Percentiles rank a stretch among this genome's conserved stretches.
Conservation (phyloP, 2,329 filamentous ascomycete species). For the Fusarium bulbicola region DNA sequence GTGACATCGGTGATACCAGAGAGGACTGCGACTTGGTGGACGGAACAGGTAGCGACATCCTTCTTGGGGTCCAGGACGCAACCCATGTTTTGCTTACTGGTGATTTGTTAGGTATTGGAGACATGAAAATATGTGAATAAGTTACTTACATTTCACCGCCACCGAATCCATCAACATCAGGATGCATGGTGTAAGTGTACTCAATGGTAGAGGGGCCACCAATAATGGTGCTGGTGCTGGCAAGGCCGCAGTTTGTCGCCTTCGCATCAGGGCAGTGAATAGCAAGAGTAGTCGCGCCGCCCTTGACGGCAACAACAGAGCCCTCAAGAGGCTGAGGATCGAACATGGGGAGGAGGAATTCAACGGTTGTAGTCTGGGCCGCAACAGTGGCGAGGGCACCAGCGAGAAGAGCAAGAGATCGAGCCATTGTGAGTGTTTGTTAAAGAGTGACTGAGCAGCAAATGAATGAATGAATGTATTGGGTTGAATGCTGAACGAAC, state of each 20-base stretch:
- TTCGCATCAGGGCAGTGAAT: conserved; percentile 38
- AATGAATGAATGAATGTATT: conserved; percentile 33
- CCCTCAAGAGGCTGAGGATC: conserved; percentile 39
- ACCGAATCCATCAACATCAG: conserved; percentile 7
- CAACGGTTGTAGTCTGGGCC: conserved; percentile 42
- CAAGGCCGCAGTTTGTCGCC: conserved; percentile 40
- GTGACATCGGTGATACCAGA: background rate
- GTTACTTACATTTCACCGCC: conserved; percentile 32
- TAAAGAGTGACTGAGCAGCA: conserved; percentile 15
- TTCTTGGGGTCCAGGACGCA: conserved; percentile 43
- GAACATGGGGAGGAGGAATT: conserved; percentile 41
- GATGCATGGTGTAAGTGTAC: background rate
- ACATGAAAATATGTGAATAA: background rate
- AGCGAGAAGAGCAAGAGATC: conserved; percentile 40
- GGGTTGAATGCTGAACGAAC: conserved; percentile 11
- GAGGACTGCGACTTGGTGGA: background rate
- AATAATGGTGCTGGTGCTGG: conserved; percentile 41
- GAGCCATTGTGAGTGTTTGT: conserved; percentile 34
- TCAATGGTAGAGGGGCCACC: conserved; percentile 25
- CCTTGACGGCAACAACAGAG: conserved; percentile 44
- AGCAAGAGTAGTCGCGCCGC: conserved; percentile 44
- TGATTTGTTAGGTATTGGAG: background rate
- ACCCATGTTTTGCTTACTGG: conserved; percentile 27
- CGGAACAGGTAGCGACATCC: conserved; percentile 38
- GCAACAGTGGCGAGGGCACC: conserved; percentile 30